Evolutionary conservation across 805 yeast genomes (phyloP).

Genomic region (Spathaspora hagerdaliae): DNA sequence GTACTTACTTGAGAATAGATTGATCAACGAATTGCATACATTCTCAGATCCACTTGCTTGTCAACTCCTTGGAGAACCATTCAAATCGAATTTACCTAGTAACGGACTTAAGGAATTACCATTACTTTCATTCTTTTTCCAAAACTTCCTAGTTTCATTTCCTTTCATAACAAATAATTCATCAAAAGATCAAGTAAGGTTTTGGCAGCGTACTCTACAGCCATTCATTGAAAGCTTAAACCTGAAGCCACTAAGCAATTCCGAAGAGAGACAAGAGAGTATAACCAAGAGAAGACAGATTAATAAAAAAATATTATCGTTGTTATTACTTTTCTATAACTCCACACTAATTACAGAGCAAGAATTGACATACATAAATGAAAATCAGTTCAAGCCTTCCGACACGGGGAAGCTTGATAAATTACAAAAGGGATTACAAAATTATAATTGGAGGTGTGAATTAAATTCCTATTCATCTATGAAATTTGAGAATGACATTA

Average conservation of each 20-base stretch:
- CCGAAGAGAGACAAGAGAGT: slow-evolving; percentile 72
- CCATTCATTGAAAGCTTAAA: slow-evolving; percentile 78
- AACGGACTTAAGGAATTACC: slow-evolving; percentile 49
- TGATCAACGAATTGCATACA: slow-evolving; percentile 57
- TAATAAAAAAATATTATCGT: slow-evolving; percentile 55
- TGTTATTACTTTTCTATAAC: slow-evolving; percentile 66
- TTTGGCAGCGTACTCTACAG: slow-evolving; percentile 81
- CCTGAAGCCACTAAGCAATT: slow-evolving; percentile 62
- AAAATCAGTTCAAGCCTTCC: slow-evolving; percentile 24
- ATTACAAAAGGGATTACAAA: slow-evolving; percentile 9
- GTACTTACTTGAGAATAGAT: slow-evolving; percentile 62
- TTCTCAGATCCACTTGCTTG: slow-evolving; percentile 62
- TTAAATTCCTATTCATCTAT: slow-evolving; percentile 18
- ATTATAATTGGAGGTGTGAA: not conserved
- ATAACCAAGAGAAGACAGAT: slow-evolving; percentile 59
- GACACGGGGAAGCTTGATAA: slow-evolving; percentile 36
- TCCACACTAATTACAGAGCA: slow-evolving; percentile 65
- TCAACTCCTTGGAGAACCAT: slow-evolving; percentile 75
- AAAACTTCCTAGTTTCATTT: slow-evolving; percentile 58
- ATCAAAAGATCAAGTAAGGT: slow-evolving; percentile 43
- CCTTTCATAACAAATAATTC: slow-evolving; percentile 63
- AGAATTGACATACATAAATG: slow-evolving; percentile 47
- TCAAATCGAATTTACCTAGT: slow-evolving; percentile 24
- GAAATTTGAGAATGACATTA: slow-evolving; percentile 51
- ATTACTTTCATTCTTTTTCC: slow-evolving; percentile 60